Percentiles rank a stretch among this genome's conserved stretches.
These are phyloP conservation scores for Retiboletus flavoniger DNA, from an alignment of 1,284 basidiomycete genomes.

Conservation along the genomic window DNA sequence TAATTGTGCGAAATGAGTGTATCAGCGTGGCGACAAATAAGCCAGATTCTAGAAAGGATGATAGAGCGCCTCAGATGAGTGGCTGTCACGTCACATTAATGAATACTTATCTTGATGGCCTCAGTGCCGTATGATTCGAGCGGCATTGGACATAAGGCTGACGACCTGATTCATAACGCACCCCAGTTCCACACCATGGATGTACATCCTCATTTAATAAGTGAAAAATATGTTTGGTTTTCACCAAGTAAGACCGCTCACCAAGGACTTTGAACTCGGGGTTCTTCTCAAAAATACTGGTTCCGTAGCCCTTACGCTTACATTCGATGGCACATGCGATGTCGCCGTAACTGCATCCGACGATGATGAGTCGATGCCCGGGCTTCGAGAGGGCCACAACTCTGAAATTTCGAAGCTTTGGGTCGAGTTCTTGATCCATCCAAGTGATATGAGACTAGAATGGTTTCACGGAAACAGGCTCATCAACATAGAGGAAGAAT, in stretches of 20 bases:
- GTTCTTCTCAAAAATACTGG: constrained; percentile 25
- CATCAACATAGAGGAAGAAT: neutral
- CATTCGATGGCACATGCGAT: constrained; percentile 30
- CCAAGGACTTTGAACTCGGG: constrained; percentile 10
- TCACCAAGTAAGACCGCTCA: constrained; percentile 5
- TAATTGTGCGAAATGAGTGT: constrained; percentile 15
- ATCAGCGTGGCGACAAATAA: constrained; percentile 11
- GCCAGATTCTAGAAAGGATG: constrained; percentile 24
- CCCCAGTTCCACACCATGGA: constrained; percentile 6
- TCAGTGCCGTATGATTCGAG: neutral
- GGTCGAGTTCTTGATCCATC: neutral
- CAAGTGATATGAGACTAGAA: neutral
- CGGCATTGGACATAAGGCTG: constrained; percentile 7
- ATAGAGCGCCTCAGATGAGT: constrained; percentile 15
- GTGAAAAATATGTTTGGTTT: constrained; percentile 7
- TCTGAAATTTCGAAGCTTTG: neutral
- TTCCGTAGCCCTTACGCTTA: constrained; percentile 21
- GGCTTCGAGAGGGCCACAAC: neutral
- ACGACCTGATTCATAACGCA: constrained; percentile 5
- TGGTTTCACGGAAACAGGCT: neutral
- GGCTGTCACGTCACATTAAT: constrained; percentile 23
- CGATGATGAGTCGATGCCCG: constrained; percentile 11
- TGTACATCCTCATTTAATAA: constrained; percentile 10
- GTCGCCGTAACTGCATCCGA: constrained; percentile 32
- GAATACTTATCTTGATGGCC: constrained; percentile 9